Conservation (phyloP, 352 stramenopile genomes). For the Phytophthora cryptogea region DNA sequence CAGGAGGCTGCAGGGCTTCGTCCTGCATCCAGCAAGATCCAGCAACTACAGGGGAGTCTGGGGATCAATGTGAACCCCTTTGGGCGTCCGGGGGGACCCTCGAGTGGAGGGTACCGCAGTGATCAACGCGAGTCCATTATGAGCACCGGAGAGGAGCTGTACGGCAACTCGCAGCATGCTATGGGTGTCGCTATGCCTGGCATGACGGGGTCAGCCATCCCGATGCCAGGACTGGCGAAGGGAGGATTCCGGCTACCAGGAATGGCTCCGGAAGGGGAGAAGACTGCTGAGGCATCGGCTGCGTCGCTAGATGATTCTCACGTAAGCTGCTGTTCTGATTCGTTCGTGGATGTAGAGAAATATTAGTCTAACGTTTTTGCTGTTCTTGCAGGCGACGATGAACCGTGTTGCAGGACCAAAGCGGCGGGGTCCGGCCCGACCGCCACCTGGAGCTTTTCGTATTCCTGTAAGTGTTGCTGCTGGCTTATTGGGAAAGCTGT, state of each 20-base stretch:
- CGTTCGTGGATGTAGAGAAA: slow-evolving; percentile 4
- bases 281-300: slow-evolving; percentile 32
- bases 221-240: slow-evolving; percentile 83
- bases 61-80: slow-evolving; percentile 88
- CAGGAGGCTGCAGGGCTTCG: slow-evolving; percentile 36
- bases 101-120: slow-evolving; percentile 42
- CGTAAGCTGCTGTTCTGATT: slow-evolving; percentile 38
- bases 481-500: slow-evolving; percentile 1
- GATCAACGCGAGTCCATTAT: slow-evolving; percentile 64
- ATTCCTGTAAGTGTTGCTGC: slow-evolving; percentile 45
- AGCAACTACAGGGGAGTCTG: slow-evolving; percentile 79
- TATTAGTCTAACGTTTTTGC: not conserved
- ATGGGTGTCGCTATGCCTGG: slow-evolving; percentile 82
- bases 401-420: slow-evolving; percentile 75
- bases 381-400: slow-evolving; percentile 61
- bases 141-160: slow-evolving; percentile 82
- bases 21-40: slow-evolving; percentile 60
- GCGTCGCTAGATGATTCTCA: slow-evolving; percentile 59
- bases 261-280: slow-evolving; percentile 44
- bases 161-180: slow-evolving; percentile 64
- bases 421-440: slow-evolving; percentile 68
- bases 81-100: slow-evolving; percentile 43
- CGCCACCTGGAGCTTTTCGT: slow-evolving; percentile 65
- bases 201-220: slow-evolving; percentile 75
- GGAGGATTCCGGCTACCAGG: slow-evolving; percentile 67